phyloP scores from a whole-genome alignment of 1,284 basidiomycete genomes.

The Ceratobasidium sp. region DNA sequence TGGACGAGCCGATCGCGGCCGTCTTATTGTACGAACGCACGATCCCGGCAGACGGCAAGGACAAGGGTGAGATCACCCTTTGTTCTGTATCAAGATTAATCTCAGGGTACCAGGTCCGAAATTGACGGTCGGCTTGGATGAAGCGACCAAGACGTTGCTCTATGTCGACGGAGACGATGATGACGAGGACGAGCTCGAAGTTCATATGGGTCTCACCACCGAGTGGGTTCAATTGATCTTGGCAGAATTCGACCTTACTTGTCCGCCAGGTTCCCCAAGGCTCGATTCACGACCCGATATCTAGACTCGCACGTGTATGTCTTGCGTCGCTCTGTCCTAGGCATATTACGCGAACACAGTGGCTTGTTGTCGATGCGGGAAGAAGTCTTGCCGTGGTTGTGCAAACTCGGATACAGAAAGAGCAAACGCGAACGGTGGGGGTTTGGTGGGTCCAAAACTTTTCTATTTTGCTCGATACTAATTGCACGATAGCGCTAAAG shows the following conservation, averaged over 20 bases:
- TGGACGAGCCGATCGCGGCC: constrained; percentile 74
- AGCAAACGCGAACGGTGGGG: constrained; percentile 35
- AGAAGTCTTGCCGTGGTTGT: constrained; percentile 89
- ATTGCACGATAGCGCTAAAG: neutral
- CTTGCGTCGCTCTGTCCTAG: constrained; percentile 77
- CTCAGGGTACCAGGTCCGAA: constrained; percentile 47
- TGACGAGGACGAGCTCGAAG: constrained; percentile 71
- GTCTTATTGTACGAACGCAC: constrained; percentile 75
- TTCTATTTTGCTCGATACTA: neutral
- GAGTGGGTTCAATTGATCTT: constrained; percentile 56
- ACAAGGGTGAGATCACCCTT: constrained; percentile 45
- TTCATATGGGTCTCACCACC: constrained; percentile 76
- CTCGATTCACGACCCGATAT: constrained; percentile 71
- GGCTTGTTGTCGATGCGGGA: constrained; percentile 81
- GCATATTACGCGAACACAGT: constrained; percentile 67
- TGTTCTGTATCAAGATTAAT: neutral
- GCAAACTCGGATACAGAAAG: constrained; percentile 75
- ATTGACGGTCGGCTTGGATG: constrained; percentile 52
- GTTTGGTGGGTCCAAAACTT: neutral
- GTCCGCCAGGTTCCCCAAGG: constrained; percentile 69
- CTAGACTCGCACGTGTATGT: constrained; percentile 92
- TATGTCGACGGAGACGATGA: constrained; percentile 73
- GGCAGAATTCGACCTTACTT: too few species aligned
- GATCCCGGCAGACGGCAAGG: constrained; percentile 57
- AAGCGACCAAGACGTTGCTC: constrained; percentile 67